These are phyloP conservation scores for Odontarrhena argentea DNA, from an alignment of 345 rosid genomes.

Conservation along the genomic window DNA sequence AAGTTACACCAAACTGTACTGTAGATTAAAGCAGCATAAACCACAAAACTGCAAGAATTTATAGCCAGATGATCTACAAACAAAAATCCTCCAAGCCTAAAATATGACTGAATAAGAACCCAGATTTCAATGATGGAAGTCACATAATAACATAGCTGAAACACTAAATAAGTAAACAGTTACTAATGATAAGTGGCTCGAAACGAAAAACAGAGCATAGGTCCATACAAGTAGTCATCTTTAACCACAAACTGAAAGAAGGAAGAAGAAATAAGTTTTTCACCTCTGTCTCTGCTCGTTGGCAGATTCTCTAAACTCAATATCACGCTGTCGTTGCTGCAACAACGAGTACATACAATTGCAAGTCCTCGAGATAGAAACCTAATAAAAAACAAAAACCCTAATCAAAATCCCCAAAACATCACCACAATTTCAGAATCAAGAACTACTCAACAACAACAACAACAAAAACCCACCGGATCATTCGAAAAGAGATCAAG, in stretches of 20 bases:
- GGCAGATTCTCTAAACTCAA: slow-evolving; percentile 92
- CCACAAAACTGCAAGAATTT: not conserved
- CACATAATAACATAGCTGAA: slow-evolving; percentile 16
- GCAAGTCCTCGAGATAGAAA: slow-evolving; percentile 92
- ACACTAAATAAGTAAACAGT: slow-evolving; percentile 24
- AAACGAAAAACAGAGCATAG: not conserved
- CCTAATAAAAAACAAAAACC: slow-evolving; percentile 45
- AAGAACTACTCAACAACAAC: no score
- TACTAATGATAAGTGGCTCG: not conserved
- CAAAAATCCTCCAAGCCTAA: not conserved
- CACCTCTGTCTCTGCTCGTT: slow-evolving; percentile 93
- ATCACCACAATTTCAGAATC: not conserved
- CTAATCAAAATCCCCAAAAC: slow-evolving; percentile 4
- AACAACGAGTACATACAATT: slow-evolving; percentile 85
- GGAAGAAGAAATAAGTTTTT: not conserved
- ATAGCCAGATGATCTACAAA: not conserved
- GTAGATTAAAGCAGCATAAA: not conserved
- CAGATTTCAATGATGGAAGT: not conserved
- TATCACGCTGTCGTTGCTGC: slow-evolving; percentile 90
- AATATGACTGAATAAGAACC: not conserved
- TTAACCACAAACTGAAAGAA: not conserved
- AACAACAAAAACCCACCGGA: slow-evolving; percentile 56
- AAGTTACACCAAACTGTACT: not conserved
- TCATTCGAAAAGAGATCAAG: slow-evolving; percentile 92
- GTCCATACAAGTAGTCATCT: not conserved